Evolutionary conservation across 169 alveolate species (phyloP), one percentile per base, ranked within the genome.

Genomic region (Cryptosporidium parvum): DNA sequence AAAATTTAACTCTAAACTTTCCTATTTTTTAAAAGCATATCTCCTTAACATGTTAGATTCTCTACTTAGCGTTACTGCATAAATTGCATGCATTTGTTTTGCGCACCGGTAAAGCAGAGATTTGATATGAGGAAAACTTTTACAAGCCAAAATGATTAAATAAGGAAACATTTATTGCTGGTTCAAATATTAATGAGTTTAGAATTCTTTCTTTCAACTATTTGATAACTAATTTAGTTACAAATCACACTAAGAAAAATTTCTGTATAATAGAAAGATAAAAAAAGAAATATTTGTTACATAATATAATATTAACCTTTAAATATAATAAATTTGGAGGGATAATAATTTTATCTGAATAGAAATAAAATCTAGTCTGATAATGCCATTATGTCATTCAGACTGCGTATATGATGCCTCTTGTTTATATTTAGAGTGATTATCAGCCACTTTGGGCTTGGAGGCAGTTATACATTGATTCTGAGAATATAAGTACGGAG

Each of bases 401-500:
- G 67, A 56, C 16, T 56, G 67, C 8, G 5, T 21, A 29, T 56
- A 56, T 6, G 67, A 35, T 26, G 33, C 44, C 29, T 44, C 85
- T 10, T 71, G 61, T 6, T 71, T 71, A 31, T 16, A 31, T 10
- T 18, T 71, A 29, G 39, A 52, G 33, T 51, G n/a, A 18, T n/a
- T 29, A 52, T 71, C 51, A 23, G 23, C 51, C 16, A 45, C 85
- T 7, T 31, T 48, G 35, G 67, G 26, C 44, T 71, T 56, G 44
- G 67, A 6, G 3, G 42, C 18, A 26, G 72, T 10, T 6, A 29
- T 35, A 42, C 9, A 52, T 65, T 80, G 89, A 26, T 48, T 51
- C 29, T 59, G 62, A 9, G 75, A 45, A 48, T 80, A 80, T 21
- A 80, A 7, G 52, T 80, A 80, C 18, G 73, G 58, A 37, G 89